Evolutionary conservation across 768 basidiomycete species (phyloP).

Genomic region (Termitomyces sp.): DNA sequence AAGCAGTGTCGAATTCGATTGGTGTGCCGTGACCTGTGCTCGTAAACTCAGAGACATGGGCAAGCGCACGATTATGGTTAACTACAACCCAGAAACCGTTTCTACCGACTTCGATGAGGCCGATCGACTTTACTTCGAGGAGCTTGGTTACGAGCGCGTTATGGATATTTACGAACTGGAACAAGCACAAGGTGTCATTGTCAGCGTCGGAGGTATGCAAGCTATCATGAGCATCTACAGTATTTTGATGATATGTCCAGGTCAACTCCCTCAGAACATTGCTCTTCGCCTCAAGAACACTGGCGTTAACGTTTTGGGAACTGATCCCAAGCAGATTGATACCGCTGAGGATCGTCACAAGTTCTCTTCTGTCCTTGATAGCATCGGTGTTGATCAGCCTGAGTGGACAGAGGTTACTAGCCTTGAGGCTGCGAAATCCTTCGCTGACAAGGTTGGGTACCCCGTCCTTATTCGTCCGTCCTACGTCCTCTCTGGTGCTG

Average conservation of each 20-base stretch:
- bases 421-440: conserved; percentile 85
- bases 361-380: conserved; percentile 95
- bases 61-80: conserved; percentile 96
- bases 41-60: conserved; percentile 89
- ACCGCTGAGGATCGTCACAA: conserved; percentile 98
- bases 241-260: conserved; percentile 31
- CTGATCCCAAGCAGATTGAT: conserved; percentile 93
- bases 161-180: conserved; percentile 99
- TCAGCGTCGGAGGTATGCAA: conserved; percentile 89
- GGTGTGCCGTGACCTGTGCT: conserved; percentile 99
- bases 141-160: conserved; percentile 94
- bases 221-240: conserved; percentile 15
- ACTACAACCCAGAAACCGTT: conserved; percentile 99
- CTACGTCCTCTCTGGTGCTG: conserved; percentile 96
- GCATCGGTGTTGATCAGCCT: conserved; percentile 93
- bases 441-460: conserved; percentile 84
- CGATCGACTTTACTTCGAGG: conserved; percentile 98
- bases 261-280: conserved; percentile 98
- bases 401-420: conserved; percentile 92
- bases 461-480: conserved; percentile 98
- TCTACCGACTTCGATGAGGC: conserved; percentile 99
- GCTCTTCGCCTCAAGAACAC: conserved; percentile 89
- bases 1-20: conserved; percentile 98
- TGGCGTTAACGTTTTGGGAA: conserved; percentile 92
- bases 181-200: conserved; percentile 86